phyloP scores from a whole-genome alignment of 2,329 filamentous ascomycete species.

The Berkeleyomyces basicola region DNA sequence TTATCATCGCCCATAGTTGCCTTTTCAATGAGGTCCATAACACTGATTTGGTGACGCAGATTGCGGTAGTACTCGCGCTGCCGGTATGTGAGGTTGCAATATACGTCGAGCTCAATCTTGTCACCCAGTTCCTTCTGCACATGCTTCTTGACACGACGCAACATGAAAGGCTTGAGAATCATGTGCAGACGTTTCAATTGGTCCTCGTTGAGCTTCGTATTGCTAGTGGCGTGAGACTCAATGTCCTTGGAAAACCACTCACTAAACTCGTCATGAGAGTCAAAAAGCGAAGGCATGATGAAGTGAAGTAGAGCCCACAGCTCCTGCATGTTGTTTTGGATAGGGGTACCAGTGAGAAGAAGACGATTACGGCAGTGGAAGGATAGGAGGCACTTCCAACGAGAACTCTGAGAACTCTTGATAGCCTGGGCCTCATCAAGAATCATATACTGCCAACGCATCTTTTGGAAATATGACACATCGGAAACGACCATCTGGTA shows the following conservation, averaged over 20 bases:
- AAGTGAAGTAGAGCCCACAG: slow-evolving; percentile 95
- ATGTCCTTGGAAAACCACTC: slow-evolving; percentile 95
- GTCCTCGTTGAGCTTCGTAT: slow-evolving; percentile 98
- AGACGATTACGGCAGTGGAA: slow-evolving; percentile 94
- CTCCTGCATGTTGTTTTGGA: slow-evolving; percentile 99
- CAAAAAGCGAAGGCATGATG: slow-evolving; percentile 98
- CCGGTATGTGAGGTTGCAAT: slow-evolving; percentile 91
- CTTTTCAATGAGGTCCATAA: slow-evolving; percentile 97
- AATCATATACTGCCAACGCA: slow-evolving; percentile 99
- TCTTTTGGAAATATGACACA: slow-evolving; percentile 95
- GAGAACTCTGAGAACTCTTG: slow-evolving; percentile 90
- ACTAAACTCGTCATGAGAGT: slow-evolving; percentile 82
- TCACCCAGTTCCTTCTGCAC: slow-evolving; percentile 97
- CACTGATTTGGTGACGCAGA: slow-evolving; percentile 89
- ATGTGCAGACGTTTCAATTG: slow-evolving; percentile 93
- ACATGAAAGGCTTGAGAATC: slow-evolving; percentile 99
- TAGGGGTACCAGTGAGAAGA: slow-evolving; percentile 86
- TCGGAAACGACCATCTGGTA: slow-evolving; percentile 96
- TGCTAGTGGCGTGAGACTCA: slow-evolving; percentile 94
- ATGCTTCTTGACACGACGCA: slow-evolving; percentile 98
- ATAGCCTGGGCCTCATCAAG: slow-evolving; percentile 96
- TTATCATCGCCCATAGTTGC: slow-evolving; percentile 85
- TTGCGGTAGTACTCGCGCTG: slow-evolving; percentile 88
- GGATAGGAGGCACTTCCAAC: slow-evolving; percentile 87
- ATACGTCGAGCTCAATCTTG: slow-evolving; percentile 94